phyloP scores from a whole-genome alignment of 2,329 filamentous ascomycete genomes.

The Neofusicoccum parvum region DNA sequence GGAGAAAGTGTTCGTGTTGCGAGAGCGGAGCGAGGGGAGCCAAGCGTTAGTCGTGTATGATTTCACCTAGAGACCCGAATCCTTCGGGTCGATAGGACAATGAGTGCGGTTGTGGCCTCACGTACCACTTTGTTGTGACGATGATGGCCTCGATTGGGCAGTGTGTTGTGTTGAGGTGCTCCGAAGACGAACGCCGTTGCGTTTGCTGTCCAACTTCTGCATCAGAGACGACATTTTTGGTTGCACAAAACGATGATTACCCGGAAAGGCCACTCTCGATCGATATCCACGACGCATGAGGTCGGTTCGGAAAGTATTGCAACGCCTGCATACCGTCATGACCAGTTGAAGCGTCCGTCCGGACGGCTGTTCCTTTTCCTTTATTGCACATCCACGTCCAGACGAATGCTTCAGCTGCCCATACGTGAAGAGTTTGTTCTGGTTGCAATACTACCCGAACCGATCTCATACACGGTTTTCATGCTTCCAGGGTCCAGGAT shows the following conservation, averaged over 20 bases:
- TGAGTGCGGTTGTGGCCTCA: background rate
- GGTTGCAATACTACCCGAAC: no score
- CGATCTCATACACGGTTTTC: no score
- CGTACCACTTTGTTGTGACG: background rate
- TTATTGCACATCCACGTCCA: no score
- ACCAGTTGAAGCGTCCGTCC: no score
- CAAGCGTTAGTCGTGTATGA: constrained; percentile 84
- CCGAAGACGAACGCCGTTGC: background rate
- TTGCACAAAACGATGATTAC: background rate
- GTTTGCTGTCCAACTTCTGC: background rate
- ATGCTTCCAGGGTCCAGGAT: background rate
- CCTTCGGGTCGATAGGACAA: background rate
- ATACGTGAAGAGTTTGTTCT: no score
- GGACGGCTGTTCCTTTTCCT: no score
- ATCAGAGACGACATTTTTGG: background rate
- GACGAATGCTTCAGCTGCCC: no score
- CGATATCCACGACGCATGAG: no score
- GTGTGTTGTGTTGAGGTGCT: constrained; percentile 5
- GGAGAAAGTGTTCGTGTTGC: constrained; percentile 84
- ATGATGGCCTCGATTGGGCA: background rate
- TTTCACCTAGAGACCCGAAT: constrained; percentile 63
- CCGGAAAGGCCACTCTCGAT: background rate
- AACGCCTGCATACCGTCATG: no score
- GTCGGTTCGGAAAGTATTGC: background rate
- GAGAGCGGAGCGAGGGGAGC: constrained; percentile 67